Evolutionary conservation across 2,329 filamentous ascomycete genomes (phyloP).

Genomic region (Fusarium stilboides): DNA sequence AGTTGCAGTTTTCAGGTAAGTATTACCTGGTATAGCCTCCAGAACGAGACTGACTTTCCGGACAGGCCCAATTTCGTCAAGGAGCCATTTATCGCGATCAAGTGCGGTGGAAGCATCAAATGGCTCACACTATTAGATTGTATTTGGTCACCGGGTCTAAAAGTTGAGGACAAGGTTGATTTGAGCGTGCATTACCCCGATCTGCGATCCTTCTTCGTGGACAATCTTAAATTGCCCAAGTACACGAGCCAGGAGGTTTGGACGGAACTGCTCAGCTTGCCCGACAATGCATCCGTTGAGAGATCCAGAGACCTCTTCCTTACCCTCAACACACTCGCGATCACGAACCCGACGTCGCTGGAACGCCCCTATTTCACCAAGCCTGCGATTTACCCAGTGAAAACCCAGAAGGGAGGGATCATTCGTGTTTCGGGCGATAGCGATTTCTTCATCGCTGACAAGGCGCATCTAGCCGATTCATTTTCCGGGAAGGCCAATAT

Average conservation of each 20-base stretch:
- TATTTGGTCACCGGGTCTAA: not conserved
- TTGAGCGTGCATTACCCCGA: not conserved
- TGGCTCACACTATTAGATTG: not conserved
- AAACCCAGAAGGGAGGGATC: not conserved
- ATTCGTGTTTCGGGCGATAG: not conserved
- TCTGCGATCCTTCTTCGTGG: not conserved
- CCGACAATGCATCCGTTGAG: not conserved
- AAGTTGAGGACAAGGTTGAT: not conserved
- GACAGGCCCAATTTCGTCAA: not conserved
- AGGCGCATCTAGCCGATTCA: not conserved
- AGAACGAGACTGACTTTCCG: no score
- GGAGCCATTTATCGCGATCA: not conserved
- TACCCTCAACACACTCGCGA: not conserved
- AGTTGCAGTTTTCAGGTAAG: no score
- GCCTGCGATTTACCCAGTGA: not conserved
- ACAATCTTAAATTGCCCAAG: not conserved
- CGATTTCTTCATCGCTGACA: not conserved
- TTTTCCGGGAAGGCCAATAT: not conserved
- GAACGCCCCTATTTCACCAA: not conserved
- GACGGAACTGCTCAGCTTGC: not conserved
- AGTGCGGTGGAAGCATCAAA: not conserved
- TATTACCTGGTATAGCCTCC: no score
- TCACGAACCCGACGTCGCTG: not conserved
- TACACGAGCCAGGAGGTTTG: no score
- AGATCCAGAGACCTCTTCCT: not conserved